Percentiles rank a stretch among this genome's conserved stretches.
phyloP scores from a whole-genome alignment of 768 basidiomycete species.

The Pilatotrama ljubarskyi region DNA sequence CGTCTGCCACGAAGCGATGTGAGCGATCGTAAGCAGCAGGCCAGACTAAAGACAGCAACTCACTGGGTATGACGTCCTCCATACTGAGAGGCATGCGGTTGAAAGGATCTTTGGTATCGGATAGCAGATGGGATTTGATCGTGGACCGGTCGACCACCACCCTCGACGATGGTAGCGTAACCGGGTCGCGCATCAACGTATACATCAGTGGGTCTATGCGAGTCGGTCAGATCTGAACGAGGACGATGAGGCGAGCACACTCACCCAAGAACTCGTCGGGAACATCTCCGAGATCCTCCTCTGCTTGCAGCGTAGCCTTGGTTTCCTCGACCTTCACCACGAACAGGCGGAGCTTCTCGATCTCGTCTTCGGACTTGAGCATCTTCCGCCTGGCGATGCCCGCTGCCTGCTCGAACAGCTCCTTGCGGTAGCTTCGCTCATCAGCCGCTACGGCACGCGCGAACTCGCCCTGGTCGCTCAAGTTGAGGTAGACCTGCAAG shows the following conservation, averaged over 20 bases:
- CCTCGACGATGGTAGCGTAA: slow-evolving; percentile 81
- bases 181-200: slow-evolving; percentile 94
- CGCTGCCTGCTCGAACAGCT: slow-evolving; percentile 79
- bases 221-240: not conserved
- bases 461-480: slow-evolving; percentile 79
- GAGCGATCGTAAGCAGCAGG: not conserved
- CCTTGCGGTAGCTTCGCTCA: slow-evolving; percentile 85
- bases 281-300: slow-evolving; percentile 88
- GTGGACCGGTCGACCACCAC: slow-evolving; percentile 83
- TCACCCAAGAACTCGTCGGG: slow-evolving; percentile 94
- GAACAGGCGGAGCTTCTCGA: slow-evolving; percentile 68
- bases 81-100: slow-evolving; percentile 82
- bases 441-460: slow-evolving; percentile 88
- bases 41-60: slow-evolving; percentile 25
- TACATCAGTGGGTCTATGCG: slow-evolving; percentile 82
- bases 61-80: slow-evolving; percentile 78
- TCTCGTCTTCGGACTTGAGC: slow-evolving; percentile 78
- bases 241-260: slow-evolving; percentile 28
- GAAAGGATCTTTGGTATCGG: slow-evolving; percentile 93
- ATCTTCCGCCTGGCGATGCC: slow-evolving; percentile 57
- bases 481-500: slow-evolving; percentile 86
- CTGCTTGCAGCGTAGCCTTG: slow-evolving; percentile 77
- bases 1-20: slow-evolving; percentile 33
- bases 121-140: slow-evolving; percentile 92
- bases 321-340: slow-evolving; percentile 82